phyloP scores from a whole-genome alignment of 345 rosid genomes.

The Bruguiera gymnorhiza region DNA sequence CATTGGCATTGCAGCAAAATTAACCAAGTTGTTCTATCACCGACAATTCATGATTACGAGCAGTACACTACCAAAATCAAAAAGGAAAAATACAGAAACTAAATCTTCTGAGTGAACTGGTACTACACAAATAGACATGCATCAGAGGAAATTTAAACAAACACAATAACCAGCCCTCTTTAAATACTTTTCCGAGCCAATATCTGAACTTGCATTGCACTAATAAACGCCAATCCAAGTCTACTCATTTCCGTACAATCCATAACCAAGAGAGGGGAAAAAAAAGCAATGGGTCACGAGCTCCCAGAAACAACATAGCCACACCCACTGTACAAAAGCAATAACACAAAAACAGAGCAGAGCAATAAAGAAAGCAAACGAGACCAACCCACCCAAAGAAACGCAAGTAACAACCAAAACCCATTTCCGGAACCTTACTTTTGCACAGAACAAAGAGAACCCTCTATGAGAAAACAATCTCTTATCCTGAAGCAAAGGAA shows the following conservation, averaged over 20 bases:
- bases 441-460: conserved; percentile 1
- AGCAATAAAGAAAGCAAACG: neutral
- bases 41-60: too few species aligned
- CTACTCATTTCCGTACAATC: neutral
- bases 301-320: neutral
- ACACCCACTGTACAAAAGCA: neutral
- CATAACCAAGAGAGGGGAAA: neutral
- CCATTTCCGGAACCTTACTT: conserved; percentile 4
- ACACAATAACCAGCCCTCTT: too few species aligned
- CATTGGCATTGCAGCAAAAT: too few species aligned
- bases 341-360: neutral
- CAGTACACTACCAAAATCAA: too few species aligned
- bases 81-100: too few species aligned
- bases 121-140: too few species aligned
- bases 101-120: too few species aligned
- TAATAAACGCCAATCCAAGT: neutral
- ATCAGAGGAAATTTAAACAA: too few species aligned
- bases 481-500: too few species aligned
- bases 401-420: conserved; percentile 2
- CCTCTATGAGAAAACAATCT: neutral
- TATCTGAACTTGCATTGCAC: neutral
- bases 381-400: conserved; percentile 1
- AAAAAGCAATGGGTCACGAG: neutral
- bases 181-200: too few species aligned
- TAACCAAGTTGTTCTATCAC: too few species aligned